Evolutionary conservation across 805 yeast genomes (phyloP).

Genomic region (Schwanniomyces sp.): DNA sequence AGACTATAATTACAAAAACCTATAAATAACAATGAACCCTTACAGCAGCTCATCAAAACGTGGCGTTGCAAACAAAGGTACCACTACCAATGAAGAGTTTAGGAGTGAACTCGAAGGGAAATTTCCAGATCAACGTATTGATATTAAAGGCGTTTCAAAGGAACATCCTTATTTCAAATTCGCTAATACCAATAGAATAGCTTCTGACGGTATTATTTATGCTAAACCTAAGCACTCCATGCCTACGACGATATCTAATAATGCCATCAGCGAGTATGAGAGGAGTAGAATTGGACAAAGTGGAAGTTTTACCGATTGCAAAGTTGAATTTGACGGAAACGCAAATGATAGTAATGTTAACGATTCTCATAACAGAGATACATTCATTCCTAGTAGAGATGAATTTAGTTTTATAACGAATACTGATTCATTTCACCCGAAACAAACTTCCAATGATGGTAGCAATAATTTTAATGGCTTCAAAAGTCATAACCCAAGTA

Average conservation of each 20-base stretch:
- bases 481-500: not conserved
- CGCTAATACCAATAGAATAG: slow-evolving; percentile 6
- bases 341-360: not conserved
- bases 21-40: not conserved
- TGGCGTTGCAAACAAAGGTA: not conserved
- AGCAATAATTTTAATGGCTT: not conserved
- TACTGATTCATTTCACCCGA: not conserved
- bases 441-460: not conserved
- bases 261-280: not conserved
- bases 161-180: not conserved
- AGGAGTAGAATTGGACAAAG: not conserved
- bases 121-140: not conserved
- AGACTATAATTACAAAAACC: not conserved
- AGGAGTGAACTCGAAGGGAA: not conserved
- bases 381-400: not conserved
- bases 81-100: not conserved
- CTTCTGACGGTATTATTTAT: slow-evolving; percentile 23
- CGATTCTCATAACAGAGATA: not conserved
- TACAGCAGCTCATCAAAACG: not conserved
- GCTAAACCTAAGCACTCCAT: not conserved
- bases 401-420: not conserved
- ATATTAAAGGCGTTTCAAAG: not conserved
- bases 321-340: too few relatives aligned
- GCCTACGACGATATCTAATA: not conserved
- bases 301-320: not conserved